phyloP scores from a whole-genome alignment of 805 yeast species.

The Blastobotrys peoriensis region DNA sequence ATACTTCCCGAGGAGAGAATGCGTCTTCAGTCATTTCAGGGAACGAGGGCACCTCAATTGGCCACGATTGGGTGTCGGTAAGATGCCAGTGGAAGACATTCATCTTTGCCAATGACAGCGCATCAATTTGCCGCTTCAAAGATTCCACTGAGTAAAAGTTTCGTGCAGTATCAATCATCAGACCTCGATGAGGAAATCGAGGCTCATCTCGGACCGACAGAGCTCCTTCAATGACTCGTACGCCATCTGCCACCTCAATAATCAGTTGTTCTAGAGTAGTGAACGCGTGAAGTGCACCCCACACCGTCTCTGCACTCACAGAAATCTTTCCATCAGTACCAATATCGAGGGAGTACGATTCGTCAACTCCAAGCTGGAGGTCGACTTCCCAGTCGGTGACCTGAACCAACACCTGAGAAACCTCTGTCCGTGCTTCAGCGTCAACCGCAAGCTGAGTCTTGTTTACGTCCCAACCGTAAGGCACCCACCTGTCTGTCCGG shows the following conservation, averaged over 20 bases:
- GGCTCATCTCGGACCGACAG: constrained; percentile 34
- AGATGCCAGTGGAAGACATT: constrained; percentile 39
- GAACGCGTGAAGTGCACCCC: constrained; percentile 39
- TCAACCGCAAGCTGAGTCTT: constrained; percentile 17
- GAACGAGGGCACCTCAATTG: constrained; percentile 28
- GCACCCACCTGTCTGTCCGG: constrained; percentile 29
- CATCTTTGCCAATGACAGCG: constrained; percentile 34
- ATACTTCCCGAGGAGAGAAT: constrained; percentile 30
- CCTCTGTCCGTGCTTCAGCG: background rate
- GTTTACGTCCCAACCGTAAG: constrained; percentile 25
- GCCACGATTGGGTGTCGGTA: constrained; percentile 38
- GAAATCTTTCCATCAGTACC: constrained; percentile 14
- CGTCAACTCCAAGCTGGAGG: constrained; percentile 35
- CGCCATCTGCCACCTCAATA: constrained; percentile 23
- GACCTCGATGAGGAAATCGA: constrained; percentile 34
- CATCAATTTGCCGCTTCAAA: constrained; percentile 33
- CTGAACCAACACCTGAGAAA: constrained; percentile 4
- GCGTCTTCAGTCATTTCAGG: constrained; percentile 38
- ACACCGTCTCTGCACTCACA: constrained; percentile 30
- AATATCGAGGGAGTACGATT: constrained; percentile 29
- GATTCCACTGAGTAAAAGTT: constrained; percentile 30
- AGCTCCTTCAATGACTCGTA: constrained; percentile 28
- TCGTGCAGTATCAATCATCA: constrained; percentile 35
- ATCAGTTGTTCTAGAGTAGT: constrained; percentile 37
- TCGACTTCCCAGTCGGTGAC: constrained; percentile 24